Evolutionary conservation across 1,284 basidiomycete genomes (phyloP), one percentile per base, ranked within the genome.

Genomic region (Quambalaria eucalypti): DNA sequence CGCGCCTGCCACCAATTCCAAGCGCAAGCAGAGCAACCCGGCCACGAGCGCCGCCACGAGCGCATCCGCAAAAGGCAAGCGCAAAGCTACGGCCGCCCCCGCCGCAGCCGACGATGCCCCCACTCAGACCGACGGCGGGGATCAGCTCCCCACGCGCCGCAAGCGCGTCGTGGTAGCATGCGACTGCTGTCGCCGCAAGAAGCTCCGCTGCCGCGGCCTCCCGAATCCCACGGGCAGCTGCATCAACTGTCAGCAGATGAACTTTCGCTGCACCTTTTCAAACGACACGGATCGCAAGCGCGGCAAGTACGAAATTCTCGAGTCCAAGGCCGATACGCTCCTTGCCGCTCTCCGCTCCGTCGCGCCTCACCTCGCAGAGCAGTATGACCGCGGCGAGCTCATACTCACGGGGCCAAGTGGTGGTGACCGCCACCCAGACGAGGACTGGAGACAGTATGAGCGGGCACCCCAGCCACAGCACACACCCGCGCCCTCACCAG

Each of bases 231-330:
- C 36, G 47, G 61, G 63, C 31, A 65, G 59, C 2, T 46, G 42
- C 42, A 26, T 19, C 42, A 46, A 46, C 19, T 66, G 65, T 52
- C 59, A 55, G 10, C 57, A 60, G 26, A 64, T 64, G 60, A 62
- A 66, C 48, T 66, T 64, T 25, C 56, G 59, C 10, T 69, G 67
- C 51, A 66, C 67, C 2, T 69, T 69, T 47, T 59, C 63, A 51
- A 59, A 58, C 42, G 65, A 67, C 16, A 56, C 61, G 25, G 66
- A 64, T 39, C 50, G 65, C 2, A 66, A 59, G 16, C 53, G 67
- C 25, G 67, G 69, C 55, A 67, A 68, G 36, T 71, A 69, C 59
- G 69, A 71, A 54, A 71, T 71, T 36, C 57, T 71, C n/a, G 69
- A 71, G 56, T 57, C 64, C 54, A 67, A 65, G 30, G 62, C 64